Percentiles rank a stretch among this genome's conserved stretches.
Conservation (phyloP, 2,329 filamentous ascomycete species). For the Venturia pyrina region DNA sequence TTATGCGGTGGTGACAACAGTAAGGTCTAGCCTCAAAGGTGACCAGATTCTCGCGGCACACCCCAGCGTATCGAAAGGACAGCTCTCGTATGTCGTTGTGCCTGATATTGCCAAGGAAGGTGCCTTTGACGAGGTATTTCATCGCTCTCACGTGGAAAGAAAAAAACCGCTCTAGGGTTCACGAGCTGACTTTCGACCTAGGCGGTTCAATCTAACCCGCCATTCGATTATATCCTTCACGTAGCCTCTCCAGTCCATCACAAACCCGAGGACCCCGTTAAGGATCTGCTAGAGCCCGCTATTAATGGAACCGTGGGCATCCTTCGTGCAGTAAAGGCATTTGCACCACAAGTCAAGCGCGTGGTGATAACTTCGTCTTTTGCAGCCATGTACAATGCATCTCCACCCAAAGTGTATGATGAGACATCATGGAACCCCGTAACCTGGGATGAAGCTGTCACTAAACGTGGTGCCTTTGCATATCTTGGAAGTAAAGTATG, state of each 20-base stretch:
- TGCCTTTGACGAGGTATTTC: conserved; percentile 55
- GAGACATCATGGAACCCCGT: conserved; percentile 22
- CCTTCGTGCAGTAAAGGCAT: conserved; percentile 48
- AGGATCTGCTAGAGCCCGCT: conserved; percentile 15
- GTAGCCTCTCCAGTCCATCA: conserved; percentile 13
- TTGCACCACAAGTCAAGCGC: conserved; percentile 54
- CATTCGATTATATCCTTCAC: conserved; percentile 4
- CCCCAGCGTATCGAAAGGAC: conserved; percentile 40
- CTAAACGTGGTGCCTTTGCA: conserved; percentile 25
- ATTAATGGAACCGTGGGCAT: conserved; percentile 22
- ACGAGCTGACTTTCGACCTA: not conserved
- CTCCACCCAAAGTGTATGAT: conserved; percentile 15
- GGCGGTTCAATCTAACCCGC: not conserved
- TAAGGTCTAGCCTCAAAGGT: conserved; percentile 51
- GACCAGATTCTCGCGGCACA: conserved; percentile 48
- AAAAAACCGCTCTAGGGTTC: too few relatives aligned
- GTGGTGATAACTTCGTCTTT: conserved; percentile 40
- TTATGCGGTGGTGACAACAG: conserved; percentile 53
- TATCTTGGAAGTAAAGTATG: conserved; percentile 34
- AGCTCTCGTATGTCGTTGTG: conserved; percentile 57
- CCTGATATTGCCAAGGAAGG: conserved; percentile 59
- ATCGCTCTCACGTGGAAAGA: conserved; percentile 33
- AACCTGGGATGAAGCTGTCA: conserved; percentile 18
- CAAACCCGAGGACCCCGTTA: conserved; percentile 6
- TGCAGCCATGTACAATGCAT: conserved; percentile 7